Evolutionary conservation across 2,329 filamentous ascomycete genomes (phyloP), one percentile per base, ranked within the genome.

Genomic region (Sordariomycetes sp.): DNA sequence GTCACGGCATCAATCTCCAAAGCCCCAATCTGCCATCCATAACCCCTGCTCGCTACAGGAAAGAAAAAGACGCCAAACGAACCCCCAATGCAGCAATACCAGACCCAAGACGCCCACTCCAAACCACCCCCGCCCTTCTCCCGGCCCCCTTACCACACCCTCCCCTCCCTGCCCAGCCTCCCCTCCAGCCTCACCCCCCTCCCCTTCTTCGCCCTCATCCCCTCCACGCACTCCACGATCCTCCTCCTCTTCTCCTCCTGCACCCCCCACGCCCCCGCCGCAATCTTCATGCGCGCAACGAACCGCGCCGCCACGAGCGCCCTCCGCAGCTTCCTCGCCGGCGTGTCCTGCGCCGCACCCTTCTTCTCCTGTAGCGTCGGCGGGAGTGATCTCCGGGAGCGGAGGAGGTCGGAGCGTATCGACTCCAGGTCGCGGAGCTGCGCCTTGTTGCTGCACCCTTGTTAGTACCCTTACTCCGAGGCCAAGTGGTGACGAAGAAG

Each of bases 381-480:
- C 34, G 55, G 39, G 20, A 52, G 54, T 39, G 50, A 62, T 60
- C 55, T 68, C 60, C 71, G 70, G 65, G 66, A 70, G 61, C 70
- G 68, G 51, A 72, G 69, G 53, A 72, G 63, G 56, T 72, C 68
- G 61, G 68, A 70, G 61, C 72, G 89, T 76, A 96, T 95, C 64
- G 87, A 81, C 64, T 87, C 82, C 61, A 97, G 84, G 66, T 96
- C 86, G 56, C 85, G 82, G 59, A 97, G 84, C 68, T 97, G 90
- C 60, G 89, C 87, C 70, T 92, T 86, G 75, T 97, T 99, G 74
- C 94, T 97, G 69, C 69, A n/a, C 58, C 52, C 2, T 24, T 24
- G 45, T 50, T 50, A 50, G 45, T 12, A 12, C 10, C 12, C n/a
- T 12, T 22, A 20, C 10, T 10, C 2, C 12, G n/a, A 2, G 20